A percentile compares a stretch with the other conserved stretches of the same genome.
phyloP scores from a whole-genome alignment of 164 flowering plant genomes.

The Tetracentron sinense region DNA sequence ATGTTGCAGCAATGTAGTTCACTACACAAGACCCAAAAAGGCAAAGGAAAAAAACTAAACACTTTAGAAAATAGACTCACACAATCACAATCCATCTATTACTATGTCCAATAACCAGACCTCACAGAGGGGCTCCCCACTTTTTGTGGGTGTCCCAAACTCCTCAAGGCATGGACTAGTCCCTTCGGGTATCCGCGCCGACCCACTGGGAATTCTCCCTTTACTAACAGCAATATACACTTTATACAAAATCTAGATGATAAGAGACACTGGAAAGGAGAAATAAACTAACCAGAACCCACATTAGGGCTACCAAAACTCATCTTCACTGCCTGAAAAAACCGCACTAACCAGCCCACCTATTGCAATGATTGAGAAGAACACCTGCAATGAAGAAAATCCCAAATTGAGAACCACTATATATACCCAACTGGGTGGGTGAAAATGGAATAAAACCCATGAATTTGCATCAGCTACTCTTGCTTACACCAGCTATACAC shows the following conservation, averaged over 20 bases:
- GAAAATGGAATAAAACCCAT: conserved; percentile 38
- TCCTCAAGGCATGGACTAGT: no score
- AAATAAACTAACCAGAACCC: conserved; percentile 70
- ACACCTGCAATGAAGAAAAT: conserved; percentile 46
- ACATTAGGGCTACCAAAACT: conserved; percentile 54
- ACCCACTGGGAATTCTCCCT: neutral
- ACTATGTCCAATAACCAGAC: neutral
- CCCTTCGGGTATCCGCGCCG: no score
- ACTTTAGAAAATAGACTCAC: neutral
- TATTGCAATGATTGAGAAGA: conserved; percentile 26
- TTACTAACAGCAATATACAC: conserved; percentile 3
- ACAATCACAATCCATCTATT: neutral
- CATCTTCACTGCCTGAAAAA: conserved; percentile 37
- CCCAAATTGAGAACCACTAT: conserved; percentile 34
- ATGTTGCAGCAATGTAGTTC: neutral
- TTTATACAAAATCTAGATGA: conserved; percentile 1
- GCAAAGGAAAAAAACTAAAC: neutral
- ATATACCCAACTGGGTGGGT: conserved; percentile 46
- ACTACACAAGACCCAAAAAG: conserved; percentile 1
- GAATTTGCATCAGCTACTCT: conserved; percentile 35
- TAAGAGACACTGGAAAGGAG: neutral
- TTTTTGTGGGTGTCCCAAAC: no score
- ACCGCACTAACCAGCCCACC: conserved; percentile 15
- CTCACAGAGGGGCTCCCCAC: no score
- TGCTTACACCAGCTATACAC: conserved; percentile 37